Conservation (phyloP, 176 grass and related monocot species). For the Puya raimondii region DNA sequence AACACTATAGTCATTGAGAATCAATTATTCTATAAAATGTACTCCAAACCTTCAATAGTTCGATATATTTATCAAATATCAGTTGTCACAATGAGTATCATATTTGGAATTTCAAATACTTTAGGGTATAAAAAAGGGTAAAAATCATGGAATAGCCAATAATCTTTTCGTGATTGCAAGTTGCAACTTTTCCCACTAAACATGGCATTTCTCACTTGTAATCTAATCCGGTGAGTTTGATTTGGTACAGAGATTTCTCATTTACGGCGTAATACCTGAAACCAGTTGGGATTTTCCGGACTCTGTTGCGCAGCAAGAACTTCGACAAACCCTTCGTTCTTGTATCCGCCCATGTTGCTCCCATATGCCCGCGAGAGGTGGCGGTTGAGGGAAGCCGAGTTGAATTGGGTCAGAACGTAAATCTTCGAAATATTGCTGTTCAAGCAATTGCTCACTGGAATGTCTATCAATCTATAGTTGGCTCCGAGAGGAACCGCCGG, state of each 20-base stretch:
- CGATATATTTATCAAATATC: no score
- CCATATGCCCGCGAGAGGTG: slow-evolving; percentile 89
- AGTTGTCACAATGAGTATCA: no score
- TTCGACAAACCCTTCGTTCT: slow-evolving; percentile 96
- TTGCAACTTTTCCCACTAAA: no score
- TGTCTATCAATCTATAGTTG: slow-evolving; percentile 95
- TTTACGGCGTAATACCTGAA: slow-evolving; percentile 51
- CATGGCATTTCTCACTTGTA: no score
- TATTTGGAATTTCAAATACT: no score
- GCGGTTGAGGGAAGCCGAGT: slow-evolving; percentile 86
- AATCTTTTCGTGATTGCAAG: no score
- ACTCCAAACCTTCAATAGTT: no score
- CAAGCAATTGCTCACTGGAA: slow-evolving; percentile 93
- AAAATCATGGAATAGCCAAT: no score
- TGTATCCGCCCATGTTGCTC: slow-evolving; percentile 84
- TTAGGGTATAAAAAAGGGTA: no score
- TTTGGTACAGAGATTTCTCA: neutral
- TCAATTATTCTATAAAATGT: no score
- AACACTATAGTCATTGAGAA: neutral
- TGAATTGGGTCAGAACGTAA: slow-evolving; percentile 92
- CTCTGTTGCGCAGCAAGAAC: slow-evolving; percentile 94
- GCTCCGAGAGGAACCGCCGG: slow-evolving; percentile 84
- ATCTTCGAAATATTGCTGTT: slow-evolving; percentile 95
- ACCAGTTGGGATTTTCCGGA: slow-evolving; percentile 96
- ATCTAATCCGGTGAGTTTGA: no score